A percentile compares a stretch with the other conserved stretches of the same genome.
Evolutionary conservation across 805 yeast species (phyloP).

Genomic region (Starmerella sirachaensis): DNA sequence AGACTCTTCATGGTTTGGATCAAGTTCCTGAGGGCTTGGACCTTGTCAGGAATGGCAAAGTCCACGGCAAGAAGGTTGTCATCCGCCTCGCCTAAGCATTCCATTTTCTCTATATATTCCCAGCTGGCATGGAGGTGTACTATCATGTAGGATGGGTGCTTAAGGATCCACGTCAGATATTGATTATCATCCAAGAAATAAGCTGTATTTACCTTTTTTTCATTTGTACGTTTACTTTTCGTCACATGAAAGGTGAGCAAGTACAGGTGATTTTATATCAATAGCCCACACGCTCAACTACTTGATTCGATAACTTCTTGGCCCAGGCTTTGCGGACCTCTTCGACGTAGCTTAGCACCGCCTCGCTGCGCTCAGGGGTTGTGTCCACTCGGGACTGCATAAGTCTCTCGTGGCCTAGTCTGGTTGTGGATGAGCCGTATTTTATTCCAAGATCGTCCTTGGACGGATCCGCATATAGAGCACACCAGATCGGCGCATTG

Average conservation of each 20-base stretch:
- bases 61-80: slow-evolving; percentile 23
- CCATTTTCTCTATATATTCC: too few species aligned
- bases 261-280: too few species aligned
- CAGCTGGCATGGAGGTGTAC: too few species aligned
- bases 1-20: slow-evolving; percentile 22
- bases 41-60: slow-evolving; percentile 20
- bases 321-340: slow-evolving; percentile 58
- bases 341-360: slow-evolving; percentile 55
- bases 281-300: slow-evolving; percentile 34
- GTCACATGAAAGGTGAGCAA: too few species aligned
- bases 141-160: too few species aligned
- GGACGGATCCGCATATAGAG: slow-evolving; percentile 41
- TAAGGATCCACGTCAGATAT: too few species aligned
- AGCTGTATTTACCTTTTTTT: too few species aligned
- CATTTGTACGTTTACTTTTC: too few species aligned
- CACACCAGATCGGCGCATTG: slow-evolving; percentile 66
- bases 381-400: slow-evolving; percentile 29
- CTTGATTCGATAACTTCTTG: slow-evolving; percentile 58
- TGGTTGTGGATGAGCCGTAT: slow-evolving; percentile 61
- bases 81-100: too few species aligned
- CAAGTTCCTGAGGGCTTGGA: slow-evolving; percentile 19
- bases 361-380: slow-evolving; percentile 42
- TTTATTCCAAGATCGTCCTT: slow-evolving; percentile 39
- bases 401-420: slow-evolving; percentile 55
- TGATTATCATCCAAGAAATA: too few species aligned